These are phyloP conservation scores for Arabidopsis thaliana DNA, from an alignment of 345 rosid genomes.

Conservation along the genomic window TAIR10.1 NC_003070.9:3222501-3223000, in stretches of 20 bases:
- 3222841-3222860: conserved; percentile 36
- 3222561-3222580: conserved; percentile 4
- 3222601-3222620: background rate
- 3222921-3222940: conserved; percentile 73
- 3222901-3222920: conserved; percentile 66
- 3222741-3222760: conserved; percentile 87
- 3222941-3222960: conserved; percentile 80
- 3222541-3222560: background rate
- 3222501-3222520: conserved; percentile 11
- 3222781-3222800: conserved; percentile 85
- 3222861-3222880: conserved; percentile 18
- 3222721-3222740: conserved; percentile 91
- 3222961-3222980: conserved; percentile 67
- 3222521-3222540: conserved; percentile 31
- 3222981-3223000: conserved; percentile 73
- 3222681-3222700: conserved; percentile 2
- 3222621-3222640: background rate
- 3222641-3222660: background rate
- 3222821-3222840: conserved; percentile 84
- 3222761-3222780: conserved; percentile 86
- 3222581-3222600: background rate
- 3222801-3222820: conserved; percentile 91
- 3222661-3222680: conserved; percentile 7
- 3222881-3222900: background rate
- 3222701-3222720: conserved; percentile 68